These are phyloP conservation scores for Trichoderma brevicompactum DNA, from an alignment of 2,329 filamentous ascomycete species.

Conservation along the genomic window DNA sequence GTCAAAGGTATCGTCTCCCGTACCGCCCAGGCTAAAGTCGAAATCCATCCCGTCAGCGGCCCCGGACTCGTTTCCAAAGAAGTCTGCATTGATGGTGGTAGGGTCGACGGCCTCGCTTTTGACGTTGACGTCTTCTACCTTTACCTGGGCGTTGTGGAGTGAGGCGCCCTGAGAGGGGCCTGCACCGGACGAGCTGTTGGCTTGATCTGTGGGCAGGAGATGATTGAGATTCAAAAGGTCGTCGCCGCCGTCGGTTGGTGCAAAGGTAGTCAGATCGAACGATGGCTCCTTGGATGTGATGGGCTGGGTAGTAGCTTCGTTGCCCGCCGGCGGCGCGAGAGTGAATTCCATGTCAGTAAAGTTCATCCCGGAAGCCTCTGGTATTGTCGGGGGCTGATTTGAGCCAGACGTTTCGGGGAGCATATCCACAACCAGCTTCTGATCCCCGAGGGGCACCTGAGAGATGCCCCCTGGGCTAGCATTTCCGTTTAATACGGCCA, in stretches of 20 bases:
- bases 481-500: conserved; percentile 28
- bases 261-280: conserved; percentile 54
- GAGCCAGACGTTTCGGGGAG: conserved; percentile 33
- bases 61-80: conserved; percentile 51
- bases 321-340: conserved; percentile 52
- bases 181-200: background rate
- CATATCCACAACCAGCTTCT: conserved; percentile 34
- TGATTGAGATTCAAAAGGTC: conserved; percentile 41
- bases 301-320: conserved; percentile 37
- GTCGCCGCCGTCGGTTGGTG: conserved; percentile 40
- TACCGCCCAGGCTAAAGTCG: conserved; percentile 39
- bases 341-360: conserved; percentile 64
- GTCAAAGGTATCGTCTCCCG: conserved; percentile 52
- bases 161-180: conserved; percentile 1
- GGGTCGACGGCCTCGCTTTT: conserved; percentile 36
- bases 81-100: conserved; percentile 47
- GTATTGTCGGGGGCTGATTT: conserved; percentile 30
- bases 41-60: conserved; percentile 46
- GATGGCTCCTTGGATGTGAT: conserved; percentile 42
- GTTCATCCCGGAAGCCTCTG: conserved; percentile 46
- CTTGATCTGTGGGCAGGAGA: conserved; percentile 37
- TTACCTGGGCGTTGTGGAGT: conserved; percentile 19
- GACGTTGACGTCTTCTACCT: conserved; percentile 38
- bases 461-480: conserved; percentile 35
- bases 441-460: conserved; percentile 38